Percentiles rank a stretch among this genome's conserved stretches.
phyloP scores from a whole-genome alignment of 768 basidiomycete species.

The Tricholoma terreum region DNA sequence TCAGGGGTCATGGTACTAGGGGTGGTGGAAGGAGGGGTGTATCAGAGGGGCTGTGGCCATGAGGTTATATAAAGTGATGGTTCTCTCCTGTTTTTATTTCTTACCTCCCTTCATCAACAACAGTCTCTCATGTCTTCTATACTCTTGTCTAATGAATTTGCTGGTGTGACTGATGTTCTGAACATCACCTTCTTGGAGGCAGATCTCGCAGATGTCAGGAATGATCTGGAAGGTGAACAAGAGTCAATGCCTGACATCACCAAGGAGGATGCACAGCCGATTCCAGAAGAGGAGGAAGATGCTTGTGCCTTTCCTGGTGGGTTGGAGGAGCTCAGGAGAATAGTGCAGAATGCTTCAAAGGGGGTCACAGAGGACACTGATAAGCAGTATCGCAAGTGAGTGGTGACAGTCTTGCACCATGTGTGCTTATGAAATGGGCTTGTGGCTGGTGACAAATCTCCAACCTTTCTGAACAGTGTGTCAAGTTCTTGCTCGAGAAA shows the following conservation, averaged over 20 bases:
- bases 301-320: background rate
- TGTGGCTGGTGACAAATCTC: background rate
- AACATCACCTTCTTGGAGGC: background rate
- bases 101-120: background rate
- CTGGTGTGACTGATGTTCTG: background rate
- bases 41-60: background rate
- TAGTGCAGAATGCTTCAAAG: background rate
- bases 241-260: background rate
- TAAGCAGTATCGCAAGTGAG: background rate
- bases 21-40: too few relatives aligned
- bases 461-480: background rate
- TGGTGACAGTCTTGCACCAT: too few relatives aligned
- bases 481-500: background rate
- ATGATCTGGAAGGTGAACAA: slow-evolving; percentile 1
- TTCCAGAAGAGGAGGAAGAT: background rate
- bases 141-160: background rate
- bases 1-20: background rate
- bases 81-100: background rate
- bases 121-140: background rate
- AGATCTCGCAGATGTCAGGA: background rate
- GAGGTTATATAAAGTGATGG: background rate
- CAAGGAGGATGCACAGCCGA: background rate
- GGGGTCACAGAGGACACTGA: slow-evolving; percentile 1
- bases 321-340: background rate
- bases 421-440: background rate